Percentiles rank a stretch among this genome's conserved stretches.
Evolutionary conservation across 148 eudicot species (phyloP).

Genomic region (Pharnaceum exiguum): DNA sequence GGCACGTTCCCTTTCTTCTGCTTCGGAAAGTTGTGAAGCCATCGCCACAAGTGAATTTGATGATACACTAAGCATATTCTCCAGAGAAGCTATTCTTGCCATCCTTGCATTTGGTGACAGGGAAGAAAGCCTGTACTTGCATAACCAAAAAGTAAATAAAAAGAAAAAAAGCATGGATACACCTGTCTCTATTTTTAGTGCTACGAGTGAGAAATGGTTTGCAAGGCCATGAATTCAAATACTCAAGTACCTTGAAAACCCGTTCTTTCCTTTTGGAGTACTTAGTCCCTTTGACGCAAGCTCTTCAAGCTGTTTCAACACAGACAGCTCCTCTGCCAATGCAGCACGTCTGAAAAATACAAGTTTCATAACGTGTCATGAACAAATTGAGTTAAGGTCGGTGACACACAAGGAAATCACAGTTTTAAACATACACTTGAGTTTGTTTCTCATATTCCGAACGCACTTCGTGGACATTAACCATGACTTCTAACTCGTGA

Average conservation of each 20-base stretch:
- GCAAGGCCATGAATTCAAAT: too few relatives aligned
- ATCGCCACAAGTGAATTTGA: conserved; percentile 93
- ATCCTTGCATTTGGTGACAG: conserved; percentile 89
- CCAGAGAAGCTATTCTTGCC: conserved; percentile 92
- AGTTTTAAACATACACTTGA: conserved; percentile 75
- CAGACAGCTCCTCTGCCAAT: conserved; percentile 89
- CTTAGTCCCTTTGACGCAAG: conserved; percentile 84
- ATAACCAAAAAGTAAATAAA: conserved; percentile 6
- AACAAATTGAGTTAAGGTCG: conserved; percentile 2
- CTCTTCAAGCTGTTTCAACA: conserved; percentile 87
- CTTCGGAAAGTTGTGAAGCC: conserved; percentile 99
- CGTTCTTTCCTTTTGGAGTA: conserved; percentile 90
- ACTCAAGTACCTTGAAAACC: conserved; percentile 81
- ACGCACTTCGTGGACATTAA: conserved; percentile 98
- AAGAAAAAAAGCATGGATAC: conserved; percentile 3
- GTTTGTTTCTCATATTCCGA: conserved; percentile 94
- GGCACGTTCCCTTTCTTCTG: conserved; percentile 93
- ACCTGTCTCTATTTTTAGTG: too few relatives aligned
- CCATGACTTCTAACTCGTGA: conserved; percentile 96
- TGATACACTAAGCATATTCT: conserved; percentile 86
- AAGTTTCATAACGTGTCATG: neutral
- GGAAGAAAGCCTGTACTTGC: conserved; percentile 60
- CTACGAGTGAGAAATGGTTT: too few relatives aligned
- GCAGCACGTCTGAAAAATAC: conserved; percentile 80
- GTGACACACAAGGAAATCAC: neutral